Evolutionary conservation across 495 filamentous ascomycete species (phyloP), one percentile per base, ranked within the genome.

Genomic region (Aspergillus hancockii): DNA sequence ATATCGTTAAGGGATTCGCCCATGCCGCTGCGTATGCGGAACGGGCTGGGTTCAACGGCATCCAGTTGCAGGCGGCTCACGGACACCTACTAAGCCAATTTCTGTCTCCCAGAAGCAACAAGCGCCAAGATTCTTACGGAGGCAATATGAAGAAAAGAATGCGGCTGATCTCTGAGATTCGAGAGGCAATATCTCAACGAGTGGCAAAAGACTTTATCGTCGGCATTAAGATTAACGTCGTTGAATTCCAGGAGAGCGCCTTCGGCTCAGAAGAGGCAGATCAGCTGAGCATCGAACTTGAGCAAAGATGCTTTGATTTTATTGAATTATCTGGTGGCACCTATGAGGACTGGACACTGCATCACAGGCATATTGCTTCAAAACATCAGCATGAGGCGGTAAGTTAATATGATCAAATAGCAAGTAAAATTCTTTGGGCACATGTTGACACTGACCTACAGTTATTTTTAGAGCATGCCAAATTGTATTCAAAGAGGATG

Each of bases 21-120:
- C 78, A 86, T 57, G 74, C 81, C 3, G 81, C 85, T 1, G 81
- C 83, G 60, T 85, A 80, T 52, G 69, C 81, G 31, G 71, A 85
- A 30, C 79, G 77, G 62, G 83, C 83, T 18, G 84, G 84, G 19
- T 86, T 73, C 53, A 83, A 88, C 62, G 84, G 84, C 12, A 78
- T 86, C 21, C 53, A 87, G 68, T 71, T 87, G 3, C 84, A 86
- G 57, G 81, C 72, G 25, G 79, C 81, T 0, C 82, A 86, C 60
- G 83, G 85, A 16, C 88, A 88, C 66, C 81, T 88, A 43, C 76
- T 88, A 13, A 76, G 83, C 19, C 85, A 88, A 67, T 89, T 89
- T 66, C 71, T 88, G 18, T 78, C 85, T 1, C 60, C 62, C 10
- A 71, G 68, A 4, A 83, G 83, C 10, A 88, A 87, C 66, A 71